These are phyloP conservation scores for Mucor circinelloides DNA, from an alignment of 371 early-diverging fungal species.

Conservation along the genomic window DNA sequence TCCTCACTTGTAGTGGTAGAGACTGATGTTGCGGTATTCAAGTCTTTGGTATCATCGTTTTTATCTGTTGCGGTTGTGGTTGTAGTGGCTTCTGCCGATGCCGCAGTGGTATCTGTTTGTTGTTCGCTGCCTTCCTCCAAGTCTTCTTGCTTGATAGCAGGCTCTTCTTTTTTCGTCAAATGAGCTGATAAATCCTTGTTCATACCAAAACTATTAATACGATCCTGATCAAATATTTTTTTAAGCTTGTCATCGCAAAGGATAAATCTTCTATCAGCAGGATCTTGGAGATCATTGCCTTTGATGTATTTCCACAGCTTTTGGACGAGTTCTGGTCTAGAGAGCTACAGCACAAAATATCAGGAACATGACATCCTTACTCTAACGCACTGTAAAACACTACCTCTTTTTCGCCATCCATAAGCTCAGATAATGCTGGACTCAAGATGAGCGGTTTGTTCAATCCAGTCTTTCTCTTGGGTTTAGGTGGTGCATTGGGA, in stretches of 20 bases:
- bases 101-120: neutral
- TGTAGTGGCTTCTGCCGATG: neutral
- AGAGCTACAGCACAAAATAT: constrained; percentile 33
- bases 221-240: constrained; percentile 52
- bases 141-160: neutral
- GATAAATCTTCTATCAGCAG: constrained; percentile 56
- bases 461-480: constrained; percentile 53
- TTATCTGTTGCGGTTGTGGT: neutral
- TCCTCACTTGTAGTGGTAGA: neutral
- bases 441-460: constrained; percentile 56
- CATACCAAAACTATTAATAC: constrained; percentile 62
- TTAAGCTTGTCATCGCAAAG: constrained; percentile 58
- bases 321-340: constrained; percentile 60
- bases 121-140: neutral
- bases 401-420: constrained; percentile 55
- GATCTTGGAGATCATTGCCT: constrained; percentile 61
- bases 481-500: constrained; percentile 54
- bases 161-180: constrained; percentile 45
- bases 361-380: too few species aligned
- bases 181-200: constrained; percentile 58
- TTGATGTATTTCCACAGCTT: constrained; percentile 64
- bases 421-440: constrained; percentile 48
- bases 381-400: too few species aligned
- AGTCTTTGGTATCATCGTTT: neutral
- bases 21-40: neutral